Base-by-base conservation (phyloP, 352 stramenopile genomes). In the Globisporangium takayamanum region DNA sequence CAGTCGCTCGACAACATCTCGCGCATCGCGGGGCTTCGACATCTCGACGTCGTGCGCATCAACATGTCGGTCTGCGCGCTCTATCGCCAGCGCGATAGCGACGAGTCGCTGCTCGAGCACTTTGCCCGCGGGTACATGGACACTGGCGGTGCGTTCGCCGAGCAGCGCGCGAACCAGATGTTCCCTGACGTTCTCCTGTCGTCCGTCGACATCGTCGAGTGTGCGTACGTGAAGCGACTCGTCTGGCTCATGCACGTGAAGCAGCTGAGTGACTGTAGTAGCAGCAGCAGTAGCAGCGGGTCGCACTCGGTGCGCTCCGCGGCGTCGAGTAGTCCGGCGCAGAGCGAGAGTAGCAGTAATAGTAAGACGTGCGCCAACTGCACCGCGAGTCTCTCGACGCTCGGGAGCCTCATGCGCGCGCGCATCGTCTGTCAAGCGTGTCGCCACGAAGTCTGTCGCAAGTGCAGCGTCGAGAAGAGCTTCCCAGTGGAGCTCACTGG, bases 391-490 rank as follows among this genome's bases (percentile, higher is more conserved):
- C 28, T 56, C 15, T 50, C 39, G 39, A 46, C 28, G 20, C 26
- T 62, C 39, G 49, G 36, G 2, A 41, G 30, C 8, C 20, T 62
- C 33, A 3, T 12, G 55, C 3, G 39, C 26, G 5, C 33, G 15
- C 18, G 22, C 47, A 2, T 37, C 41, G n/a, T 25, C n/a, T 62
- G 57, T 37, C 26, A 28, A 5, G 57, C 57, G 20, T 62, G 57
- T 22, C 49, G 22, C 3, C 20, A 44, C 5, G 57, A 42, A 7
- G 33, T 62, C 14, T 62, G 57, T 41, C 26, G 44, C 49, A 62
- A 62, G 57, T 62, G 57, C 49, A 55, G 57, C 18, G 57, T 62
- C 22, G 49, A 51, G 33, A 62, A 62, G 57, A 62, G 51, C 37
- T 16, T 62, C 16, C 26, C 39, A 3, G n/a, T 62, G 16, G 57